Conservation (phyloP, 1,284 basidiomycete species). For the Cryptococcus jaspeensis region DNA sequence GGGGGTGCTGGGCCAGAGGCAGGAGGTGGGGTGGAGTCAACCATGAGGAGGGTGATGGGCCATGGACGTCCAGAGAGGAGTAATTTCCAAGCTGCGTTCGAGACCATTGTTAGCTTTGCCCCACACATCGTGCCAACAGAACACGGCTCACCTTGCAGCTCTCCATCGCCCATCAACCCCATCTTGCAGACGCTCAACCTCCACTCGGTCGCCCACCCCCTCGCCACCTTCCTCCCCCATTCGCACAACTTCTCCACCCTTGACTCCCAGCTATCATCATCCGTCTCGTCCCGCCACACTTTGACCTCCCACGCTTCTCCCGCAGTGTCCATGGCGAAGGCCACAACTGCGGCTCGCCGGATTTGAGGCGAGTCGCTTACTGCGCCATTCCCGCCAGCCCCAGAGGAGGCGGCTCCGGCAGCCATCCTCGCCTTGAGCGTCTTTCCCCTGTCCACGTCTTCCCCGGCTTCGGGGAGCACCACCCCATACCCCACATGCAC, state of each 20-base stretch:
- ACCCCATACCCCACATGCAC: constrained; percentile 33
- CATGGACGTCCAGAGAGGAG: not conserved
- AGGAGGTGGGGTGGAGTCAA: constrained; percentile 2
- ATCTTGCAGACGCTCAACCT: constrained; percentile 24
- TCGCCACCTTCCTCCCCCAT: constrained; percentile 6
- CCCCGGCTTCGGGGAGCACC: not conserved
- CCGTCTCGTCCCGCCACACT: constrained; percentile 8
- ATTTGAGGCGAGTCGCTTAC: no score
- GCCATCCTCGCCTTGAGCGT: no score
- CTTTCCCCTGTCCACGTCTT: not conserved
- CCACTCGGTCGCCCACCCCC: constrained; percentile 32
- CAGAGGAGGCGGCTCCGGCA: no score
- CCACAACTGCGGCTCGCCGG: constrained; percentile 12
- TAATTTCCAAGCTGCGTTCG: not conserved
- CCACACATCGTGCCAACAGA: not conserved
- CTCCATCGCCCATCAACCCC: constrained; percentile 24
- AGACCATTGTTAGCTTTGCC: constrained; percentile 2
- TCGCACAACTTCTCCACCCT: constrained; percentile 13
- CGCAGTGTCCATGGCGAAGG: constrained; percentile 28
- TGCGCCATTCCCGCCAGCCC: no score
- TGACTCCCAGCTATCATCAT: not conserved
- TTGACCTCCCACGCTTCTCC: constrained; percentile 33
- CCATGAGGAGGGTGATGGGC: constrained; percentile 24
- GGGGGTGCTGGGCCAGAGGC: not conserved
- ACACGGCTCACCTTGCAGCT: constrained; percentile 29